Evolutionary conservation across 192 early-diverging fungal genomes (phyloP).

Genomic region (Gryganskiella cystojenkinii): DNA sequence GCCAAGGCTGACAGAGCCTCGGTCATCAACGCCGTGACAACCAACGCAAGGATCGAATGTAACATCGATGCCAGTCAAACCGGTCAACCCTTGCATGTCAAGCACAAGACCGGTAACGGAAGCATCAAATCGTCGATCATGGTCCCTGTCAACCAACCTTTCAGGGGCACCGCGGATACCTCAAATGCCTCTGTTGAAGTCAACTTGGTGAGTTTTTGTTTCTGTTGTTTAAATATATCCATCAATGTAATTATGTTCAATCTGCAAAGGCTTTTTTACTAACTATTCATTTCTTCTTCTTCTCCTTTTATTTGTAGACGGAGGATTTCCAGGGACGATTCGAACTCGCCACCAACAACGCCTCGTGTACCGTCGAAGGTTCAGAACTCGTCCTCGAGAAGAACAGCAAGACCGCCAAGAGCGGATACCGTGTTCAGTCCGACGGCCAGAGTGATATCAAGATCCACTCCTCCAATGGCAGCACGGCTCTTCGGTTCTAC

Average conservation of each 20-base stretch:
- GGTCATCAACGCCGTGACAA: conserved; percentile 1
- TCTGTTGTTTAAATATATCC: background rate
- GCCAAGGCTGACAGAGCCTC: conserved; percentile 31
- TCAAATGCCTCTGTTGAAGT: conserved; percentile 22
- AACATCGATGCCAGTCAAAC: conserved; percentile 26
- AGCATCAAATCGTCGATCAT: conserved; percentile 18
- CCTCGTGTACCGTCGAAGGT: conserved; percentile 19
- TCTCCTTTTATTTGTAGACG: conserved; percentile 7
- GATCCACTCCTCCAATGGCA: conserved; percentile 19
- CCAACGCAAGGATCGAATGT: conserved; percentile 17
- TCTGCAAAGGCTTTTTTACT: background rate
- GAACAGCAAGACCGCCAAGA: conserved; percentile 23
- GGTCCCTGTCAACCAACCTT: conserved; percentile 12
- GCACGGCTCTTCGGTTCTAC: conserved; percentile 25
- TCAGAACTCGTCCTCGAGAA: conserved; percentile 12
- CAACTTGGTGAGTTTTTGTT: conserved; percentile 34
- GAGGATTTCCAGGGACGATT: conserved; percentile 39
- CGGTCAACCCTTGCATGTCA: conserved; percentile 23
- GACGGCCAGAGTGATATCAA: conserved; percentile 27
- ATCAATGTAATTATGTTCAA: background rate
- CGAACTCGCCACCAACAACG: conserved; percentile 17
- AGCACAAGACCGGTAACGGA: conserved; percentile 13
- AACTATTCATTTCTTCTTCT: background rate
- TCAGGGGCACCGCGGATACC: conserved; percentile 6
- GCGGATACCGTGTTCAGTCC: conserved; percentile 13